These are phyloP conservation scores for Dictyostelium firmibasis DNA, from an alignment of 78 protist species.

Conservation along the genomic window DNA sequence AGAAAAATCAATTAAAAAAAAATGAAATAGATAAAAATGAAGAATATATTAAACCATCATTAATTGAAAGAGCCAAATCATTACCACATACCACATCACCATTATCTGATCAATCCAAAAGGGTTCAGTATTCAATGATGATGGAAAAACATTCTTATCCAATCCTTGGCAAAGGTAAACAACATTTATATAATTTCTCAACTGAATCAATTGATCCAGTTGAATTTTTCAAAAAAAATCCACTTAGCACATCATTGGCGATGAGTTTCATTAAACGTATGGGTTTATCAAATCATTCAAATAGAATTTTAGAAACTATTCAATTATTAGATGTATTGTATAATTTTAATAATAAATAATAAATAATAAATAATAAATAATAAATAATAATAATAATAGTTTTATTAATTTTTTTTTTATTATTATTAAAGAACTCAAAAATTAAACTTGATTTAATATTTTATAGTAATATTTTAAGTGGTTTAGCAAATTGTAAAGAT, in stretches of 20 bases:
- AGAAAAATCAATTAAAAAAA: background rate
- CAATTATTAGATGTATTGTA: constrained; percentile 29
- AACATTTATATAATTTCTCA: constrained; percentile 27
- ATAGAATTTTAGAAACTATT: constrained; percentile 20
- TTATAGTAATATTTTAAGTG: background rate
- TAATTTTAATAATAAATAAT: background rate
- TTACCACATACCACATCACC: constrained; percentile 57
- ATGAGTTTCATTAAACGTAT: background rate
- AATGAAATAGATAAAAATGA: background rate
- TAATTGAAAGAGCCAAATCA: background rate
- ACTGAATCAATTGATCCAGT: background rate
- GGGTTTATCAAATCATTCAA: constrained; percentile 16
- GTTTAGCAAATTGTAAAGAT: constrained; percentile 31
- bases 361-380: background rate
- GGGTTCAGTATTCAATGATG: constrained; percentile 1
- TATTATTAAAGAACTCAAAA: background rate
- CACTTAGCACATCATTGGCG: background rate
- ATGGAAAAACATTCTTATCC: background rate
- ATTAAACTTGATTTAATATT: background rate
- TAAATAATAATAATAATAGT: background rate
- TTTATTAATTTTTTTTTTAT: background rate
- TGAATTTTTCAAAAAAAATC: background rate
- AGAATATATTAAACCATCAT: background rate
- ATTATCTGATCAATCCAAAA: constrained; percentile 44
- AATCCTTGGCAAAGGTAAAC: constrained; percentile 49